Conservation (phyloP, 2,329 filamentous ascomycete species). For the Calonectria crousiana region DNA sequence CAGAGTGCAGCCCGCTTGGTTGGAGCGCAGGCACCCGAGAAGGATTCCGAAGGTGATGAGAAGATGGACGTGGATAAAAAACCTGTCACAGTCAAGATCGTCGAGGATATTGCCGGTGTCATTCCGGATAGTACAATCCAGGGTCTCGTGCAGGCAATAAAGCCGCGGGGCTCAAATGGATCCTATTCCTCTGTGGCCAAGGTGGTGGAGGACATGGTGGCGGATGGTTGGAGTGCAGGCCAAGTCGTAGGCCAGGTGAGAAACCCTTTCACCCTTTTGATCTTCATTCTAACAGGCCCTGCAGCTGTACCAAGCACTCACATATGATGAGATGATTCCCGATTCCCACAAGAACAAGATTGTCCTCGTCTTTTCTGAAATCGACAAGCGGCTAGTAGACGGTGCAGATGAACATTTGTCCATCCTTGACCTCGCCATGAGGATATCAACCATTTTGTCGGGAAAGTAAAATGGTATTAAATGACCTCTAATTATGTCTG, state of each 20-base stretch:
- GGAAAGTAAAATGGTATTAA: constrained; percentile 49
- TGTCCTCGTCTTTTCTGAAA: constrained; percentile 88
- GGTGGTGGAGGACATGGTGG: constrained; percentile 90
- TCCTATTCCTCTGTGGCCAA: constrained; percentile 81
- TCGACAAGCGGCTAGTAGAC: constrained; percentile 94
- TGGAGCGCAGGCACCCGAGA: constrained; percentile 69
- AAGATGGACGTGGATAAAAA: constrained; percentile 73
- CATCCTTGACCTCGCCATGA: constrained; percentile 85
- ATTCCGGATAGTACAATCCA: constrained; percentile 84
- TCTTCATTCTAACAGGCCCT: constrained; percentile 21
- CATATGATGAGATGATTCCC: constrained; percentile 86
- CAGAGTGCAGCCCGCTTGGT: constrained; percentile 94
- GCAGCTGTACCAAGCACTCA: constrained; percentile 83
- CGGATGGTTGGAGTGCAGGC: constrained; percentile 95
- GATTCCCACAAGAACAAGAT: constrained; percentile 93
- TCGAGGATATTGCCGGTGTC: constrained; percentile 97
- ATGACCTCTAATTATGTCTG: constrained; percentile 10
- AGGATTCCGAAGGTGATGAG: constrained; percentile 66
- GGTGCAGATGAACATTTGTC: constrained; percentile 95
- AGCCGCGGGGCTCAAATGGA: constrained; percentile 73
- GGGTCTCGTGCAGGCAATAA: constrained; percentile 78
- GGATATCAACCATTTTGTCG: constrained; percentile 80
- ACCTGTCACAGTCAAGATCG: constrained; percentile 78
- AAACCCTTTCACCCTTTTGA: neutral
- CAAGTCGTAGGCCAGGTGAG: constrained; percentile 86